Evolutionary conservation across 2,329 filamentous ascomycete genomes (phyloP).

Genomic region (Trichoderma semiorbis): DNA sequence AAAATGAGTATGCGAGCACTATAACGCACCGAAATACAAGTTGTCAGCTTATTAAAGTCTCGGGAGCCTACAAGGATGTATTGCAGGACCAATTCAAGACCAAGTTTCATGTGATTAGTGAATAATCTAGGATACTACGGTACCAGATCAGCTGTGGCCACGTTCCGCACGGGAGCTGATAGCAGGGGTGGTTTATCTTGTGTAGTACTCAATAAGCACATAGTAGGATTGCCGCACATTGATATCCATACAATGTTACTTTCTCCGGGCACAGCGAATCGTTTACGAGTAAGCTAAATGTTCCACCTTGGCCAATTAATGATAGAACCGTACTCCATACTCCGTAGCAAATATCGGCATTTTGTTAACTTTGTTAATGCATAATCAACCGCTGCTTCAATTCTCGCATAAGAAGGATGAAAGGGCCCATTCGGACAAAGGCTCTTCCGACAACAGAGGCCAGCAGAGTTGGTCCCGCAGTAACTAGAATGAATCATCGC

Average conservation of each 20-base stretch:
- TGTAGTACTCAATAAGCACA: background rate
- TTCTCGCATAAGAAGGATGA: background rate
- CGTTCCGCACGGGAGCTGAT: background rate
- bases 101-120: background rate
- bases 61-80: background rate
- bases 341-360: background rate
- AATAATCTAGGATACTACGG: background rate
- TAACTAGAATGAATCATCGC: background rate
- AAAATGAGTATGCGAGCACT: background rate
- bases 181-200: background rate
- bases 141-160: background rate
- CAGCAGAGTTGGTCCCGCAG: background rate
- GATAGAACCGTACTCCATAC: background rate
- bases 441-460: background rate
- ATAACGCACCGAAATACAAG: background rate
- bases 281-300: background rate
- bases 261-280: background rate
- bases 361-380: background rate
- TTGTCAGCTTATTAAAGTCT: background rate
- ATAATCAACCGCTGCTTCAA: background rate
- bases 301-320: background rate
- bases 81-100: background rate
- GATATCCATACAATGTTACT: background rate
- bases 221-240: background rate
- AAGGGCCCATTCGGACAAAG: background rate